A percentile compares a stretch with the other conserved stretches of the same genome.
Conservation (phyloP, 1,284 basidiomycete genomes). For the Salmacisia buchloeana region DNA sequence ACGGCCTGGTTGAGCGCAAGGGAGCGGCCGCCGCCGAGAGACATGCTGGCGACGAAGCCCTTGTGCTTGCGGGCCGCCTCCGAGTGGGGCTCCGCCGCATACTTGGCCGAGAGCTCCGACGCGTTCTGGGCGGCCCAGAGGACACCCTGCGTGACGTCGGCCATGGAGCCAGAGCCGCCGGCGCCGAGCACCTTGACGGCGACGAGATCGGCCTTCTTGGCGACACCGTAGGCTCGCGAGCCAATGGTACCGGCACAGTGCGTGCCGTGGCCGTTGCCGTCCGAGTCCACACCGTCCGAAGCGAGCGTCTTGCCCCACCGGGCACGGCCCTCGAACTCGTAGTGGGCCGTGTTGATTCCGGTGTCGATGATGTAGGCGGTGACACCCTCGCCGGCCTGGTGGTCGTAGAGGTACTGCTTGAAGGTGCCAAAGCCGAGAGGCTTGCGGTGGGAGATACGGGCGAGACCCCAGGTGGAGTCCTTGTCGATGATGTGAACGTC, state of each 20-base stretch:
- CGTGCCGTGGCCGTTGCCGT: conserved; percentile 64
- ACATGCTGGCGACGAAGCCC: conserved; percentile 97
- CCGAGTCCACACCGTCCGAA: conserved; percentile 68
- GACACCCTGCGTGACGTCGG: conserved; percentile 70
- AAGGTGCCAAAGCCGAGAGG: conserved; percentile 77
- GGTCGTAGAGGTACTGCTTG: conserved; percentile 74
- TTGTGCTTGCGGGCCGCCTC: conserved; percentile 69
- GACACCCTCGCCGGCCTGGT: conserved; percentile 77
- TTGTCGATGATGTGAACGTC: conserved; percentile 6
- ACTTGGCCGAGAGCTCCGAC: conserved; percentile 57
- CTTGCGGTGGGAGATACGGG: conserved; percentile 83
- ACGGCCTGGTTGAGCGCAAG: conserved; percentile 77
- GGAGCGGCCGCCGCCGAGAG: conserved; percentile 92
- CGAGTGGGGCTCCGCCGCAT: conserved; percentile 61
- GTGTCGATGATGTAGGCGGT: conserved; percentile 71
- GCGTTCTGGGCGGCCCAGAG: conserved; percentile 72
- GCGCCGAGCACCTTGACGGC: conserved; percentile 95
- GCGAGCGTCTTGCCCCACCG: conserved; percentile 50
- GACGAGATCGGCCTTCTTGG: conserved; percentile 83
- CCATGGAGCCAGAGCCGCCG: conserved; percentile 91
- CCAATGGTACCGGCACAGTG: conserved; percentile 65
- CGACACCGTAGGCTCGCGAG: conserved; percentile 79
- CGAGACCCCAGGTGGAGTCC: conserved; percentile 66
- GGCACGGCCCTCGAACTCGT: conserved; percentile 82
- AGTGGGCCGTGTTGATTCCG: conserved; percentile 80